Evolutionary conservation across 2,329 filamentous ascomycete species (phyloP), one percentile per base, ranked within the genome.

Genomic region (Aureobasidium mangrovei): DNA sequence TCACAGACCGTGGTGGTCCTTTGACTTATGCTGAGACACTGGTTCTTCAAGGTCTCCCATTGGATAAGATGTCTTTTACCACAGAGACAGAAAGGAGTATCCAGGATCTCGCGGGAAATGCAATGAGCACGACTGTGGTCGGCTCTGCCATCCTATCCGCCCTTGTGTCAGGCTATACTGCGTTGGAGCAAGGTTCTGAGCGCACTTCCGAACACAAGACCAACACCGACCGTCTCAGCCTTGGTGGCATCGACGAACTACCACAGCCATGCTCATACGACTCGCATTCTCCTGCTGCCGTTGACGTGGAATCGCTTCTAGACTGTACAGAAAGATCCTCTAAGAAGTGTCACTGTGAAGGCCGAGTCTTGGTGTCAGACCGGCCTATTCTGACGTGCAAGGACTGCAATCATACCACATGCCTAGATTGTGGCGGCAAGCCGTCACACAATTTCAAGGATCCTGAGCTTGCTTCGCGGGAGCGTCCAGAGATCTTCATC

Each of bases 61-160:
- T 84, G 1, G 70, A 82, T 53, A 75, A 77, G 46, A 70, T 91
- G 8, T 70, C 81, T 0, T 74, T 89, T n/a, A 82, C 79, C 0
- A 76, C 77, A 7, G 83, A 91, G 61, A 78, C 75, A 0, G 58
- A 66, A 0, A 60, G 64, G 1, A 67, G 90, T 18, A 71, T 88
- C 2, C 80, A 84, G 58, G 81, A 89, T 59, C 70, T 91, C 2
- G 85, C 85, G 2, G 87, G 87, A 0, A 91, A 93, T 64, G 87
- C 87, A 0, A 91, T 91, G 87, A 82, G 79, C 1, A 81, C 81
- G 0, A 85, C 86, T 0, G 84, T 89, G 0, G 80, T 90, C 7
- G 84, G 83, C 2, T 74, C 78, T 1, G 78, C 79, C 0, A 75
- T 86, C 1, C 61, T 88, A 2, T 72, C 80, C 1, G 76, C 80